Evolutionary conservation across 495 filamentous ascomycete genomes (phyloP).

Genomic region (Viridothelium virens): DNA sequence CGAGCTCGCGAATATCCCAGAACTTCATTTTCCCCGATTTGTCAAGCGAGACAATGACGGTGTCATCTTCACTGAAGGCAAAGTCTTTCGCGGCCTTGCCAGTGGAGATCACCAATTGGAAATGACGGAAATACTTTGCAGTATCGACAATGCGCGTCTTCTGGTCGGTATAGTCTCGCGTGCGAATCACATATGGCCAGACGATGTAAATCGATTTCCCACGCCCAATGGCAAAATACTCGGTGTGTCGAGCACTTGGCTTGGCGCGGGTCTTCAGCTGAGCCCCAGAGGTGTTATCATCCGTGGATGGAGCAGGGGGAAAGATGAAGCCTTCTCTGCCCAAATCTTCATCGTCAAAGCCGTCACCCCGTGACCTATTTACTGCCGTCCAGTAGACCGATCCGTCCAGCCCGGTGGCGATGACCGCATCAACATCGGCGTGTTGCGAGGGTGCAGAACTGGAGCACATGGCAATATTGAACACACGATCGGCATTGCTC

Average conservation of each 20-base stretch:
- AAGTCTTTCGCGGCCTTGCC: constrained; percentile 99
- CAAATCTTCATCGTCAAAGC: constrained; percentile 61
- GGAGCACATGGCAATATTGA: constrained; percentile 78
- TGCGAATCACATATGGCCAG: constrained; percentile 67
- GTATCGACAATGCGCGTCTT: constrained; percentile 64
- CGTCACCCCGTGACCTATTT: constrained; percentile 59
- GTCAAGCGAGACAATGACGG: constrained; percentile 86
- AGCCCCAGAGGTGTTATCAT: constrained; percentile 54
- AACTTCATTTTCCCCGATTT: constrained; percentile 92
- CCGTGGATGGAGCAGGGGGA: constrained; percentile 47
- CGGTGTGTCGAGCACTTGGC: constrained; percentile 74
- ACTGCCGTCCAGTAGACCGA: constrained; percentile 86
- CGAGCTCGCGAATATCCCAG: constrained; percentile 84
- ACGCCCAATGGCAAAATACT: constrained; percentile 89
- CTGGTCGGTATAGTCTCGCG: constrained; percentile 56
- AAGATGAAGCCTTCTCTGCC: constrained; percentile 74
- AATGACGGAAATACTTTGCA: constrained; percentile 78
- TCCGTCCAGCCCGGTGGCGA: constrained; percentile 88
- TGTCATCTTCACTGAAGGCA: constrained; percentile 92
- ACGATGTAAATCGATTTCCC: constrained; percentile 93
- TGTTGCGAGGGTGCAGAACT: constrained; percentile 38
- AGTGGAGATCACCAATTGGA: constrained; percentile 81
- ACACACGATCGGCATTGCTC: constrained; percentile 78
- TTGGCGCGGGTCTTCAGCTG: constrained; percentile 93
- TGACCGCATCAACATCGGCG: constrained; percentile 60